Base-by-base conservation (phyloP, 1,284 basidiomycete species). In the Leccinum angustisporum region DNA sequence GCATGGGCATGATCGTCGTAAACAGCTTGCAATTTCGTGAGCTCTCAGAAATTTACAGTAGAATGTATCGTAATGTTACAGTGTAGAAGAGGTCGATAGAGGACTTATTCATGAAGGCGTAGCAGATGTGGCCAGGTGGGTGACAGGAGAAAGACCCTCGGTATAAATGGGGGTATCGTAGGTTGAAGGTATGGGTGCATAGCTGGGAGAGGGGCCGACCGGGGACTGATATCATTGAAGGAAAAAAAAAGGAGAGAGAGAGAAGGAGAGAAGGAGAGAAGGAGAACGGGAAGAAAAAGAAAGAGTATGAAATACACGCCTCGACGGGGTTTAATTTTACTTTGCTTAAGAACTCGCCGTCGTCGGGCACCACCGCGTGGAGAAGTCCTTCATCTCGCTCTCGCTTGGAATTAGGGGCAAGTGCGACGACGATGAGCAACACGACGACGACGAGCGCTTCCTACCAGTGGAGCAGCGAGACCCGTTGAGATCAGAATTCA, bases 11-110 rank as follows among this genome's bases (percentile, higher is more conserved):
- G 46, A 21, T 51, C 27, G 10, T 61, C 25, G 43, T 61, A 25
- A 40, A 59, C 8, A 4, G 8, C 14, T 53, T 59, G 50, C 36
- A 11, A 48, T 48, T 31, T 56, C 31, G 27, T 68, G 59, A 52
- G 62, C 11, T 55, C 30, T 25, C 25, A 25, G 25, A 25, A 18
- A 25, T 64, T 60, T 70, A 72, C 31, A 57, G 54, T 73, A 73
- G 34, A 70, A 6, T 31, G 57, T 65, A 59, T 52, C 31, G 43
- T 68, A 67, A 65, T 61, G 25, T 50, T 59, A 40, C 40, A 54
- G 51, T 52, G 48, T 57, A 53, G n/a, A 31, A 25, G 18, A 18
- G 21, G 18, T 27, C 31, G 38, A 21, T 33, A 4, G 18, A 31
- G 21, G 38, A 36, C 54, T 33, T 21, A 34, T 51, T 62, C 34